Evolutionary conservation across 345 rosid species (phyloP), one percentile per base, ranked within the genome.

Genomic region (Rhizophora mangle): DNA sequence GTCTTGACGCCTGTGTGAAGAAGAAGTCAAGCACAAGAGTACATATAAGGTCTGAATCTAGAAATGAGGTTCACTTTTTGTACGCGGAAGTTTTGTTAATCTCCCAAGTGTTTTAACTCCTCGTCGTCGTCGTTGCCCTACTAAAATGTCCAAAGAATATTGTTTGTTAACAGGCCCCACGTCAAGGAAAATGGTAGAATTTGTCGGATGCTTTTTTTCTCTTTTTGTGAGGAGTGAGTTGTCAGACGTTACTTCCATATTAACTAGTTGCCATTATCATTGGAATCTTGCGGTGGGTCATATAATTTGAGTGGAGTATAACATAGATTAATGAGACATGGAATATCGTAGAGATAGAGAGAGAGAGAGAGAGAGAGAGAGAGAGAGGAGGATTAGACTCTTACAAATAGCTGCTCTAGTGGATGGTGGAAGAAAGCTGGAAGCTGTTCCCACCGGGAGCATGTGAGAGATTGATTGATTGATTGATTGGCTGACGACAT

Each of bases 401-500:
- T 64, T 60, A 65, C 59, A 37, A 55, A 22, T 55, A 6, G 49
- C 56, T 52, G 6, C 27, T 74, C 59, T 2, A 54, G 65, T 34
- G 47, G 30, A 64, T 62, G 64, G 73, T 78, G 84, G 75, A 63
- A 69, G 80, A 76, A 81, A 82, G 85, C 84, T 81, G 82, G 82
- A 73, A 74, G 78, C 74, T 79, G 53, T 64, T 60, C 63, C 65
- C 19, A 43, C 49, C 3, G 49, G 1, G 15, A 6, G 26, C 11
- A 20, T 0, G 20, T 1, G 0, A 3, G 26, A 20, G 19, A 68
- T 69, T 65, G 60, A 64, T 56, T 66, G 77, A 64, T 56, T 66
- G 77, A 76, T 69, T 66, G 79, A 74, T 67, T 36, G 74, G 18
- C 52, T 58, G 65, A 71, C 31, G 22, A 27, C 53, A 18, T 67